A percentile compares a stretch with the other conserved stretches of the same genome.
Evolutionary conservation across 2,329 filamentous ascomycete species (phyloP).

Genomic region (Sclerotinia spermophila): DNA sequence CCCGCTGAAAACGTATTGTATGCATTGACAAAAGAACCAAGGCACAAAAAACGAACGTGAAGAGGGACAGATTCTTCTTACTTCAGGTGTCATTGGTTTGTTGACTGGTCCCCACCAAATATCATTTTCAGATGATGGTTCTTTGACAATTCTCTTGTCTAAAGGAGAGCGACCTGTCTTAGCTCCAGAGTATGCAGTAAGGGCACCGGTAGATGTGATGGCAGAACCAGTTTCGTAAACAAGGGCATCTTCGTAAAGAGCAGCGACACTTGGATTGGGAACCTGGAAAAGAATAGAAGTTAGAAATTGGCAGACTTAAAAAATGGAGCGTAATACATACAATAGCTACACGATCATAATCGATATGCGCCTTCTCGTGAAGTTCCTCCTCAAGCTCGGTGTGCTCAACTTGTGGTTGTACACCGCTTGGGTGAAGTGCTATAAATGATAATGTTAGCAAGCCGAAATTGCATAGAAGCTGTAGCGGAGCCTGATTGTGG

Average conservation of each 20-base stretch:
- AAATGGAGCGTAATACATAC: slow-evolving; percentile 53
- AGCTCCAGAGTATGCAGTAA: slow-evolving; percentile 95
- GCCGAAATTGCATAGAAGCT: neutral
- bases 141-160: slow-evolving; percentile 97
- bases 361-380: slow-evolving; percentile 96
- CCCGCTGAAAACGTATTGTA: neutral
- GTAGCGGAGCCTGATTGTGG: slow-evolving; percentile 48
- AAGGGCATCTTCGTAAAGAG: slow-evolving; percentile 97
- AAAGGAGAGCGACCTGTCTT: slow-evolving; percentile 97
- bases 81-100: slow-evolving; percentile 96
- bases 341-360: slow-evolving; percentile 98
- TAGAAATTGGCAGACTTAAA: slow-evolving; percentile 15
- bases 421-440: slow-evolving; percentile 34
- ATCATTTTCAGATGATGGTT: slow-evolving; percentile 81
- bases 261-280: slow-evolving; percentile 82
- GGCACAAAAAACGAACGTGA: neutral
- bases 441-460: slow-evolving; percentile 3
- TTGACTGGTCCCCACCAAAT: slow-evolving; percentile 87
- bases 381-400: slow-evolving; percentile 98
- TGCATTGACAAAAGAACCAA: neutral
- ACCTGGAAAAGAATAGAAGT: slow-evolving; percentile 44
- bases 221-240: slow-evolving; percentile 97
- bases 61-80: slow-evolving; percentile 50
- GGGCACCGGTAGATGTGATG: slow-evolving; percentile 90
- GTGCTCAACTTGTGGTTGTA: slow-evolving; percentile 62